Evolutionary conservation across 2,329 filamentous ascomycete species (phyloP).

Genomic region (Clarireedia homoeocarpa): DNA sequence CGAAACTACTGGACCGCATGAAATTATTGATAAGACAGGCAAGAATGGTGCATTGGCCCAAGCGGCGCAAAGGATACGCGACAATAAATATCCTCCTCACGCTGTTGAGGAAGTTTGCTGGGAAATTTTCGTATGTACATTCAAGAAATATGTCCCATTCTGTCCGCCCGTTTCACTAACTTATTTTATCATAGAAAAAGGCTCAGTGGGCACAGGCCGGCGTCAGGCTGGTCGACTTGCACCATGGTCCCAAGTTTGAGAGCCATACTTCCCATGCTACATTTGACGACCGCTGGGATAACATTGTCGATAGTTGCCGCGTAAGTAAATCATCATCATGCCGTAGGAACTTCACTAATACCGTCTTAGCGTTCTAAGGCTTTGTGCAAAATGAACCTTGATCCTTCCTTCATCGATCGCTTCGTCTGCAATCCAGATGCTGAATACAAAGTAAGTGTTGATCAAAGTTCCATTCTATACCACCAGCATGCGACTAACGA

Average conservation of each 20-base stretch:
- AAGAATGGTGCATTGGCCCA: constrained; percentile 16
- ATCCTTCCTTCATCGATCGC: constrained; percentile 13
- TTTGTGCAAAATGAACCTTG: constrained; percentile 22
- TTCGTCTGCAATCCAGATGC: constrained; percentile 17
- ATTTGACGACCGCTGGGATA: constrained; percentile 13
- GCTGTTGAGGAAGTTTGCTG: constrained; percentile 16
- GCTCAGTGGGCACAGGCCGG: constrained; percentile 8
- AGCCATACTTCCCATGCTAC: background rate
- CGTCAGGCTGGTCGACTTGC: constrained; percentile 8
- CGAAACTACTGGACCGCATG: background rate
- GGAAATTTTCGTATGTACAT: constrained; percentile 18
- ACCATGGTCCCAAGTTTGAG: constrained; percentile 13
- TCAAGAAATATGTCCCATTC: background rate
- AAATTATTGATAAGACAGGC: constrained; percentile 17
- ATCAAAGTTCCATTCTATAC: background rate
- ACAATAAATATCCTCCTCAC: constrained; percentile 5
- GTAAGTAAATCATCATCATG: constrained; percentile 8
- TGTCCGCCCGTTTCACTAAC: background rate
- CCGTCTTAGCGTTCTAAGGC: constrained; percentile 16
- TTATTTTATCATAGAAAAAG: constrained; percentile 1
- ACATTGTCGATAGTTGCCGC: constrained; percentile 9
- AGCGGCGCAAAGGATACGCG: constrained; percentile 12
- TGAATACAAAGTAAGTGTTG: constrained; percentile 18
- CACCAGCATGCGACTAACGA: background rate
- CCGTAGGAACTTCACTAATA: background rate